phyloP scores from a whole-genome alignment of 2,329 filamentous ascomycete species.

The Venturia oleaginea region DNA sequence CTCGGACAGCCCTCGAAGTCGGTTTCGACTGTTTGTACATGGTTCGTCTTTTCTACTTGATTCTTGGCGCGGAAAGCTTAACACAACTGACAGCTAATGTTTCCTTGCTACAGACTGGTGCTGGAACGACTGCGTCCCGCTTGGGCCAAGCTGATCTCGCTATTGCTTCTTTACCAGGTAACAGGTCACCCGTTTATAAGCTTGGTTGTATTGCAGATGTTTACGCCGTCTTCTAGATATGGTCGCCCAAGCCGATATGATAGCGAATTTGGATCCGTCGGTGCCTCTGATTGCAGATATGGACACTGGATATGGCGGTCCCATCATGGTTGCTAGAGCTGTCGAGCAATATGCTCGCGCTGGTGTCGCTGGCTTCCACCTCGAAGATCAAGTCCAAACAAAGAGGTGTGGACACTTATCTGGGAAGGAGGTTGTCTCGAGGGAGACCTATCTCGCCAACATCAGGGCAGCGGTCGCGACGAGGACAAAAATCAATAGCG shows the following conservation, averaged over 20 bases:
- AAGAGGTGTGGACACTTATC: constrained; percentile 58
- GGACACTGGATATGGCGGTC: constrained; percentile 21
- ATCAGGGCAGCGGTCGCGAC: constrained; percentile 48
- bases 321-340: constrained; percentile 13
- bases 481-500: constrained; percentile 38
- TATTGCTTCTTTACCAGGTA: constrained; percentile 15
- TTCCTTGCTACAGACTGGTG: constrained; percentile 18
- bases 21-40: constrained; percentile 45
- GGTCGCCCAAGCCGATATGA: constrained; percentile 18
- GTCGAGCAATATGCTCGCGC: constrained; percentile 9
- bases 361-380: constrained; percentile 51
- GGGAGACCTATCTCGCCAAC: constrained; percentile 43
- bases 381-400: constrained; percentile 54
- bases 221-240: constrained; percentile 16
- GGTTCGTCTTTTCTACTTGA: constrained; percentile 24
- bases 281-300: constrained; percentile 20
- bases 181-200: not conserved
- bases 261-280: constrained; percentile 16
- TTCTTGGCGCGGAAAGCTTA: constrained; percentile 4
- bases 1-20: constrained; percentile 38
- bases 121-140: constrained; percentile 19
- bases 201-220: not conserved
- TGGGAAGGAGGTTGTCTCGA: constrained; percentile 50
- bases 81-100: not conserved
- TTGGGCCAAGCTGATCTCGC: constrained; percentile 20